phyloP scores from a whole-genome alignment of 1,284 basidiomycete genomes.

The Ganoderma boninense region DNA sequence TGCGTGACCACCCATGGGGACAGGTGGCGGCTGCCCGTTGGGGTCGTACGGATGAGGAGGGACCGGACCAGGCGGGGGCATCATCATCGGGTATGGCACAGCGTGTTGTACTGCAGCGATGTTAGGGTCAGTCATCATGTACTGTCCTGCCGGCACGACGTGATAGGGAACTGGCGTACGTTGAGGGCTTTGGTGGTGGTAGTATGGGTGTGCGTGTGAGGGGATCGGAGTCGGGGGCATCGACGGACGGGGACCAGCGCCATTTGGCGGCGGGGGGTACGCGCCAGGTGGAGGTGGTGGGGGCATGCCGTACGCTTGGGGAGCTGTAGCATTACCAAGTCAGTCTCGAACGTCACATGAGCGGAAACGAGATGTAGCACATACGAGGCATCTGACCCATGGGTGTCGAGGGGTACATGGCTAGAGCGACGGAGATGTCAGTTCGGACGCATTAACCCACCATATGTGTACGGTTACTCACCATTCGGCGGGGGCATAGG shows the following conservation, averaged over 20 bases:
- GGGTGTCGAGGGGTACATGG: slow-evolving; percentile 80
- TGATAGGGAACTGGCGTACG: slow-evolving; percentile 57
- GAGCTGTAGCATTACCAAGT: slow-evolving; percentile 47
- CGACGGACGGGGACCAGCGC: slow-evolving; percentile 76
- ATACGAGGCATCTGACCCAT: slow-evolving; percentile 87
- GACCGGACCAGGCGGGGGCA: slow-evolving; percentile 73
- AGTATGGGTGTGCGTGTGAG: slow-evolving; percentile 83
- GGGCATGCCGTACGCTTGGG: slow-evolving; percentile 71
- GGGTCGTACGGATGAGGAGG: slow-evolving; percentile 79
- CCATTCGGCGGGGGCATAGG: slow-evolving; percentile 81
- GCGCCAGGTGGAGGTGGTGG: slow-evolving; percentile 66
- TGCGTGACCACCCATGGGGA: slow-evolving; percentile 75
- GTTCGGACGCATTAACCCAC: background rate
- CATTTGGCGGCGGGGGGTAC: slow-evolving; percentile 79
- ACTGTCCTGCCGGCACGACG: slow-evolving; percentile 31
- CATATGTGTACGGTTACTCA: slow-evolving; percentile 35
- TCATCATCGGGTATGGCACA: slow-evolving; percentile 87
- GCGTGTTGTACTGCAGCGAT: slow-evolving; percentile 74
- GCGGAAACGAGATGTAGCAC: slow-evolving; percentile 36
- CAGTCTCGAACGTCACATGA: background rate
- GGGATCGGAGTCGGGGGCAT: slow-evolving; percentile 89
- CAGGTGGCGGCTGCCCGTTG: slow-evolving; percentile 61
- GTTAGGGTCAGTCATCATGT: slow-evolving; percentile 27
- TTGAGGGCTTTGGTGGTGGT: slow-evolving; percentile 87
- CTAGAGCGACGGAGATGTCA: slow-evolving; percentile 43